These are phyloP conservation scores for Fusarium haematococcum DNA, from an alignment of 2,329 filamentous ascomycete genomes.

Conservation along the genomic window DNA sequence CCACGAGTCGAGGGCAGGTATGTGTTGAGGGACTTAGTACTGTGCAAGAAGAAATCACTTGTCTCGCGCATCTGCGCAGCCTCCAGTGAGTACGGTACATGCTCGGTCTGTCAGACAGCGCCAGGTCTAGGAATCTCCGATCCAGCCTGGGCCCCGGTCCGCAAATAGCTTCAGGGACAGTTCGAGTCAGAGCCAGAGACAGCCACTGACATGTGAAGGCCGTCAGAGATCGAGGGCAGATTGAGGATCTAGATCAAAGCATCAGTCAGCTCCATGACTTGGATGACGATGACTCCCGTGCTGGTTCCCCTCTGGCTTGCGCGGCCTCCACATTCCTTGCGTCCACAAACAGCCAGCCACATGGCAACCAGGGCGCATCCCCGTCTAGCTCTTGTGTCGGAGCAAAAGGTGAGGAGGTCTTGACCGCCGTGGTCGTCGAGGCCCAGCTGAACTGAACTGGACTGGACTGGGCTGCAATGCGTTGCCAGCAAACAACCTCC, in stretches of 20 bases:
- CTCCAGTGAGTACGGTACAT: background rate
- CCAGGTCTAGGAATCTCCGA: constrained; percentile 6
- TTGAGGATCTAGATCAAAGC: constrained; percentile 31
- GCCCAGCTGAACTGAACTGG: constrained; percentile 17
- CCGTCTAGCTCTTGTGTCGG: background rate
- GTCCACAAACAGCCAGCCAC: constrained; percentile 35
- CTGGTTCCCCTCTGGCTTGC: constrained; percentile 7
- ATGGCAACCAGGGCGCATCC: constrained; percentile 22
- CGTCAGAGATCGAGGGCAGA: constrained; percentile 28
- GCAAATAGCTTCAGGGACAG: constrained; percentile 32
- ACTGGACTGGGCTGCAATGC: constrained; percentile 33
- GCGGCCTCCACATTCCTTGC: constrained; percentile 30
- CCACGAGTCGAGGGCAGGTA: constrained; percentile 1
- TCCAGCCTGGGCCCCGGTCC: constrained; percentile 7
- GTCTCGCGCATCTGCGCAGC: constrained; percentile 5
- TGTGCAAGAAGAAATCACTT: background rate
- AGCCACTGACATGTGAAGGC: constrained; percentile 36
- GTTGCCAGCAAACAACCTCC: constrained; percentile 31
- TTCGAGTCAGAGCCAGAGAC: background rate
- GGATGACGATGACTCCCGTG: background rate
- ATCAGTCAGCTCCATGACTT: constrained; percentile 6
- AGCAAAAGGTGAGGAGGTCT: constrained; percentile 21
- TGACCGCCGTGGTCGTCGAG: constrained; percentile 10
- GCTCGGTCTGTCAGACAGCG: constrained; percentile 15
- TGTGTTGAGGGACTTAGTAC: constrained; percentile 17